A percentile compares a stretch with the other conserved stretches of the same genome.
Evolutionary conservation across 495 filamentous ascomycete genomes (phyloP).

Genomic region (Penicillium fimorum): DNA sequence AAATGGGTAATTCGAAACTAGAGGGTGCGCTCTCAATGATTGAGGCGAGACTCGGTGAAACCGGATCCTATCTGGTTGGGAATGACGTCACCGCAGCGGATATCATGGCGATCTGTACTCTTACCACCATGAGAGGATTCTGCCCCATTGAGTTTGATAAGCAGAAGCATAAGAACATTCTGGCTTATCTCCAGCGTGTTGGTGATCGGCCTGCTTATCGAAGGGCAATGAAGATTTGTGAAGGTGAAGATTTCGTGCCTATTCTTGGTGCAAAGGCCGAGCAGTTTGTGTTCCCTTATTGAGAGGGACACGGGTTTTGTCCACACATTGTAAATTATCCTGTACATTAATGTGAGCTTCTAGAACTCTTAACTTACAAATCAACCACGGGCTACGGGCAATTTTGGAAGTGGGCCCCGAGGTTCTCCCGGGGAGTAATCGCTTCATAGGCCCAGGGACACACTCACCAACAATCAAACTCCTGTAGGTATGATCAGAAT

Average conservation of each 20-base stretch:
- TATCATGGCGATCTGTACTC: slow-evolving; percentile 53
- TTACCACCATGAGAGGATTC: slow-evolving; percentile 57
- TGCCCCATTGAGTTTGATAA: slow-evolving; percentile 34
- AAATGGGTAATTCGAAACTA: slow-evolving; percentile 11
- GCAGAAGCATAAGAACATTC: slow-evolving; percentile 26
- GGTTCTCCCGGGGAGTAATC: not conserved
- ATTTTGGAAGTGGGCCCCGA: not conserved
- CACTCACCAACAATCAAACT: not conserved
- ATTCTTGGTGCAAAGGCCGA: slow-evolving; percentile 17
- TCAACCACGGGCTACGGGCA: not conserved
- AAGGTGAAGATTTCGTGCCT: slow-evolving; percentile 35
- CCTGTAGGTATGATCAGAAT: not conserved
- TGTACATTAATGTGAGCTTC: not conserved
- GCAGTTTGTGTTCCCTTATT: slow-evolving; percentile 13
- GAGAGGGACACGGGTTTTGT: not conserved
- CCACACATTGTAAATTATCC: not conserved
- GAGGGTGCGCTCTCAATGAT: slow-evolving; percentile 34
- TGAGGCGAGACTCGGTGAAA: slow-evolving; percentile 43
- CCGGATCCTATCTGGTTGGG: slow-evolving; percentile 55
- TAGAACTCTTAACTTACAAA: not conserved
- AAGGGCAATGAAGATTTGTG: slow-evolving; percentile 29
- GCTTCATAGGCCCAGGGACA: not conserved
- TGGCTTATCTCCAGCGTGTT: slow-evolving; percentile 27
- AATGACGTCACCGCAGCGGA: slow-evolving; percentile 60
- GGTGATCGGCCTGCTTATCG: slow-evolving; percentile 29